Base-by-base conservation (phyloP, 805 yeast species). In the Candida argentea region DNA sequence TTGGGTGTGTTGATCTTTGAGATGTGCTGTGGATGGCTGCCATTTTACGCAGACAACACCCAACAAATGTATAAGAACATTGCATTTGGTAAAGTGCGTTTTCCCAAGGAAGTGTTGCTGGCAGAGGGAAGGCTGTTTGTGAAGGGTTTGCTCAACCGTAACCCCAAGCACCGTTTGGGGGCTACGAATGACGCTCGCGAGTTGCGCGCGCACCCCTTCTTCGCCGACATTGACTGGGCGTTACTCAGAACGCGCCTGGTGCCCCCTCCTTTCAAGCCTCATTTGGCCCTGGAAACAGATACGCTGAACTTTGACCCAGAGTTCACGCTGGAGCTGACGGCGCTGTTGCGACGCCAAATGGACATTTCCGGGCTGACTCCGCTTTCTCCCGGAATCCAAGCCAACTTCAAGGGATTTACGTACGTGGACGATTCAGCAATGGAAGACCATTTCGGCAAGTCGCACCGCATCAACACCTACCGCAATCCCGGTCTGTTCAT, bases 1-100 rank as follows among this genome's bases (percentile, higher is more conserved):
- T 62, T 91, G 33, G 98, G 98, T 35, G 98, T 91, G 15, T 64
- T 91, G 33, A 86, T 91, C 25, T 91, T 91, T 56, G 98, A 91
- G 61, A 91, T 91, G 98, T 87, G 97, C 56, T 91, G 97, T 61
- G 98, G 98, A 28, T 91, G 97, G 98, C 82, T 95, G 4, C 98
- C 98, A 31, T 91, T 91, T 55, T 91, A 85, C 48, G 98, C 97
- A 16, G 96, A 89, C 38, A 89, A 85, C 54, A 86, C 94, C 28
- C 97, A 91, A 61, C 95, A 91, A 56, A 91, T 91, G 98, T 91
- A 91, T 61, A 91, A 89, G 61, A 91, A 91, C 58, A 91, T 91
- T 61, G 98, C 97, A 4, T 91, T 86, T 57, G 98, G 98, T 37
- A 91, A 89, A 55, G 97, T 91, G 25, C 71, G 95, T 47, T 91